Evolutionary conservation across 2,329 filamentous ascomycete species (phyloP).

Genomic region (Hypoxylon rubiginosum): DNA sequence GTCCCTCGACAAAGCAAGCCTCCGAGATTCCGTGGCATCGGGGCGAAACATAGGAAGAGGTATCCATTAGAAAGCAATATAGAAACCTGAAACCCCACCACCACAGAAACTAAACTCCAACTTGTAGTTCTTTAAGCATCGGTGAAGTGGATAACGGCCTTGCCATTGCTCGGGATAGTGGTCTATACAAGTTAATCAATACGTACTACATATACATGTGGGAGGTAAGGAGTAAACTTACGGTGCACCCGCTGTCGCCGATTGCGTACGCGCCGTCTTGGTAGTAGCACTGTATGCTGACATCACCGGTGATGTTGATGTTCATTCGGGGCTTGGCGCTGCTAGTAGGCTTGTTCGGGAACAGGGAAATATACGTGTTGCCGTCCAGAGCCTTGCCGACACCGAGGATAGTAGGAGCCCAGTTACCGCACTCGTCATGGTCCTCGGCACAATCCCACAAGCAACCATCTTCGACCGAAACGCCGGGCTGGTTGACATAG

Average conservation of each 20-base stretch:
- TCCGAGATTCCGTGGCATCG: constrained; percentile 42
- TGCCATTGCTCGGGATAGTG: constrained; percentile 57
- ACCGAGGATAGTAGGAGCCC: constrained; percentile 87
- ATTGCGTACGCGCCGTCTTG: constrained; percentile 72
- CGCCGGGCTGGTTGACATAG: constrained; percentile 90
- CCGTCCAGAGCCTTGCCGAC: constrained; percentile 76
- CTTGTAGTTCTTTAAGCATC: constrained; percentile 38
- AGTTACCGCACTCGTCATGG: constrained; percentile 79
- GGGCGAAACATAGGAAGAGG: constrained; percentile 50
- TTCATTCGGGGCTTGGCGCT: constrained; percentile 79
- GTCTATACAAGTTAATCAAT: constrained; percentile 55
- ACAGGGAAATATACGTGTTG: constrained; percentile 83
- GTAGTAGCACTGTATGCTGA: constrained; percentile 72
- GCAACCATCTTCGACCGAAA: constrained; percentile 76
- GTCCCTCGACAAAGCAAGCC: constrained; percentile 41
- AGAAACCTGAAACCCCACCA: constrained; percentile 45
- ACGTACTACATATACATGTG: not conserved
- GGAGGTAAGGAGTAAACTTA: constrained; percentile 65
- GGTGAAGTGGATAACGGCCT: constrained; percentile 61
- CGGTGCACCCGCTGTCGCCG: constrained; percentile 80
- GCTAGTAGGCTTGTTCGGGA: constrained; percentile 85
- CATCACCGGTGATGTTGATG: constrained; percentile 80
- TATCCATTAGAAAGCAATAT: constrained; percentile 53
- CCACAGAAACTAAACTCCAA: constrained; percentile 41
- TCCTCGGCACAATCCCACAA: constrained; percentile 72